Evolutionary conservation across 2,329 filamentous ascomycete genomes (phyloP), one percentile per base, ranked within the genome.

Genomic region (Leptographium wingfieldii): DNA sequence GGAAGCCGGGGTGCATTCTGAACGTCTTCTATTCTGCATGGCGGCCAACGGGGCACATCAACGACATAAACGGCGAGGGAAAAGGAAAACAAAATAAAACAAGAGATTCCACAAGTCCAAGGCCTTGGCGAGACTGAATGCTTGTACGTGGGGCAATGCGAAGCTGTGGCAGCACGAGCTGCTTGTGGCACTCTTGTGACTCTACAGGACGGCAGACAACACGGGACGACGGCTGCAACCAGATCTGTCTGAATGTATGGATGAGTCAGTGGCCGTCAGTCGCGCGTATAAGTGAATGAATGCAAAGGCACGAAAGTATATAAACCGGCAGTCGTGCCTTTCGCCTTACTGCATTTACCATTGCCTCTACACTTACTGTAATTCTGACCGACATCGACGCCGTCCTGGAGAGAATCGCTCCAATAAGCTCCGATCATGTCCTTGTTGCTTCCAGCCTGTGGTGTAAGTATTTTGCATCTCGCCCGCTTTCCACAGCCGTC

Each of bases 11-110:
- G 46, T 58, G 46, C 49, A 53, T 52, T 53, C 35, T 57, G 16
- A 31, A 52, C 31, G 35, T 59, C 53, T 59, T 59, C 29, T 38
- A 57, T 60, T 58, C 49, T 60, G 59, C 59, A 60, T 60, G 59
- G 58, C 58, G 58, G 55, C 53, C 52, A 57, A 53, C 56, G 31
- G 25, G 48, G 35, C 51, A 43, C 35, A 54, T 48, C 27, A n/a
- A 46, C 40, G 3, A 56, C 29, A 56, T 40, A 56, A 38, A 51
- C 6, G 29, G 35, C 11, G 19, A 35, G 29, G 52, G 25, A 54
- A 31, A 56, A 19, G 43, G 29, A 48, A 49, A 55, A 9, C 16
- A 46, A 49, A 56, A 56, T 52, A 43, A 5, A 56, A 49, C 14
- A 56, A n/a, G n/a, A 52, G 27, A 52, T 52, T 31, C 31, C 43